Evolutionary conservation across 2,329 filamentous ascomycete genomes (phyloP).

Genomic region (Arthrobotrys sinensis): DNA sequence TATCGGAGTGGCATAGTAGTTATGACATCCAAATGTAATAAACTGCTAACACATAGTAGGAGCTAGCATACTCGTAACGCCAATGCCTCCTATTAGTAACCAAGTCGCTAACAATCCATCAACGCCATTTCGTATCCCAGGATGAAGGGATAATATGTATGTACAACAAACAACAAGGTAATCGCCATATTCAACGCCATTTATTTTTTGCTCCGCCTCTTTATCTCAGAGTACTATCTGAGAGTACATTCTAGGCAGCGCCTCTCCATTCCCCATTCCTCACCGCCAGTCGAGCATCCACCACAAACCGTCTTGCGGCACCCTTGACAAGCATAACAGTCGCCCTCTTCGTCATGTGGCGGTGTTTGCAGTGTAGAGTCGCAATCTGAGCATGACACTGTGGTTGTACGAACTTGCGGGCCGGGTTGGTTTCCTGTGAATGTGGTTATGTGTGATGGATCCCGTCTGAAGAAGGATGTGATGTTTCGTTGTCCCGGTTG

Average conservation of each 20-base stretch:
- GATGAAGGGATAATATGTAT: background rate
- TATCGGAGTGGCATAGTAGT: no score
- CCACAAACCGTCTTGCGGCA: constrained; percentile 56
- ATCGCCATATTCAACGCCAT: background rate
- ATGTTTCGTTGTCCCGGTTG: constrained; percentile 43
- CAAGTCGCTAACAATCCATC: background rate
- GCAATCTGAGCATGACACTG: constrained; percentile 43
- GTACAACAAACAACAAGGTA: constrained; percentile 5
- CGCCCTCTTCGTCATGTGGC: constrained; percentile 54
- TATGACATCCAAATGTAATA: background rate
- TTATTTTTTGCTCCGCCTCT: background rate
- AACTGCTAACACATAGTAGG: background rate
- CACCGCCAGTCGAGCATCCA: constrained; percentile 53
- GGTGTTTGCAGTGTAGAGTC: constrained; percentile 39
- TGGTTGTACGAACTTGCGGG: constrained; percentile 8
- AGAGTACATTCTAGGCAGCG: constrained; percentile 52
- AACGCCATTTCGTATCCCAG: constrained; percentile 12
- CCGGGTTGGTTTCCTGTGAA: background rate
- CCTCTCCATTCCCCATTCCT: constrained; percentile 61
- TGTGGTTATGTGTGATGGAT: constrained; percentile 12
- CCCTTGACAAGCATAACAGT: constrained; percentile 44
- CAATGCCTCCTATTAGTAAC: constrained; percentile 3
- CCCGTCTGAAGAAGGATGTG: constrained; percentile 46
- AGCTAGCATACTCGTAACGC: constrained; percentile 2
- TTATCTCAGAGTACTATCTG: constrained; percentile 38